Base-by-base conservation (phyloP, 352 stramenopile species). In the Halophytophthora batemanensis region DNA sequence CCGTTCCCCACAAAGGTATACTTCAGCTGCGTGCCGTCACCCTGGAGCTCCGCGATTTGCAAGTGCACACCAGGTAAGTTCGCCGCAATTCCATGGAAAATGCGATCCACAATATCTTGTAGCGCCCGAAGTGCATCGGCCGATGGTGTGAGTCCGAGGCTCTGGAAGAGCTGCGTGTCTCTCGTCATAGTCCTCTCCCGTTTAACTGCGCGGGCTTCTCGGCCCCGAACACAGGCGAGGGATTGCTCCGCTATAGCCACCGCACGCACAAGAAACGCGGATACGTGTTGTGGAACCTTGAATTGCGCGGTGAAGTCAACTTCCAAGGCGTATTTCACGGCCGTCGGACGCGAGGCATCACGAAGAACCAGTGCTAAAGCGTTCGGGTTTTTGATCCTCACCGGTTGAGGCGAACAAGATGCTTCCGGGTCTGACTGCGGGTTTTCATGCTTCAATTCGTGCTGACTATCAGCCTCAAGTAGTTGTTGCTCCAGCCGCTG, bases 21-120 rank as follows among this genome's bases (percentile, higher is more conserved):
- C 21, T 49, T 50, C 8, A 90, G 47, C 10, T 82, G 58, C 0
- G 47, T n/a, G 3, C 71, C 78, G 28, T 72, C 67, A 0, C 55
- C 29, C 38, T 83, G 69, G 2, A 90, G 52, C 33, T 90, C 82
- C 0, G 74, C 63, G 14, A 93, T 59, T 45, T 87, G 76, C 7
- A 75, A 39, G 11, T 80, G 56, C 0, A 71, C 69, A n/a, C 80
- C 77, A 1, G 79, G 79, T 7, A 90, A 56, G 45, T 66, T 79
- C 2, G 51, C 41, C 1, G 43, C 43, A 13, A 90, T 79, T 37
- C 88, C 80, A 0, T 53, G 22, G 18, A 86, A 82, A 1, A 87
- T 51, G 2, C 52, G 29, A 0, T 33, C 4, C 2, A 86, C 60
- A 15, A 90, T 63, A 7, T 78, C 66, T 14, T 69, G 43, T 0